Evolutionary conservation across 2,329 filamentous ascomycete genomes (phyloP), one percentile per base, ranked within the genome.

Genomic region (Verticillium zaregamsianum): DNA sequence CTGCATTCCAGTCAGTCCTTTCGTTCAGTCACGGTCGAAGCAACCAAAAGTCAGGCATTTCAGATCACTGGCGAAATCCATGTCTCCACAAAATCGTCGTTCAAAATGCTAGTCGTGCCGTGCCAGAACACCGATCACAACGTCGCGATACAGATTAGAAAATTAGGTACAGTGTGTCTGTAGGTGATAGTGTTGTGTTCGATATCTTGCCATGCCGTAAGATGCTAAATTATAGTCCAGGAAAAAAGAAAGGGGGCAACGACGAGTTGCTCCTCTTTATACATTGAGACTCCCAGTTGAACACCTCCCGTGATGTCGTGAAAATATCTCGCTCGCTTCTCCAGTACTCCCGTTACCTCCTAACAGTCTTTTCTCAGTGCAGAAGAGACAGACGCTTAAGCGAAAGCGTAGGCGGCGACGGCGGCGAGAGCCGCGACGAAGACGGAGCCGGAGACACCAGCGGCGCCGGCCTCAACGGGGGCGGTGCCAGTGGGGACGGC

Each of bases 401-500:
- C 80, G 70, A 87, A 74, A 76, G 81, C 69, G 71, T 84, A 74
- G 71, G 82, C 84, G 64, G 77, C 79, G 61, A 83, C 72, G 77
- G 82, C 84, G 74, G 80, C 84, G 57, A 76, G 79, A 67, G 79
- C 83, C 73, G 84, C 84, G 71, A 85, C 74, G 70, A 80, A 64
- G 71, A 79, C 79, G 64, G 83, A 85, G 78, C 80, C 82, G 65
- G 78, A 77, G 69, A 86, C 72, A 70, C 79, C 77, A 69, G 78
- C 77, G 66, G 84, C 84, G 72, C 81, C 84, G 66, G 79, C 82
- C 59, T 79, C 82, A 68, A 80, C 75, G 65, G 71, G 69, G 64
- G 75, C 72, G 66, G 73, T 69, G 63, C 67, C 65, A 57, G 63
- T 61, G 61, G 62, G 64, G 59, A 68, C 71, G 61, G 64, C 65